Percentiles rank a stretch among this genome's conserved stretches.
These are phyloP conservation scores for Phialophora expanda DNA, from an alignment of 2,329 filamentous ascomycete genomes.

Conservation along the genomic window DNA sequence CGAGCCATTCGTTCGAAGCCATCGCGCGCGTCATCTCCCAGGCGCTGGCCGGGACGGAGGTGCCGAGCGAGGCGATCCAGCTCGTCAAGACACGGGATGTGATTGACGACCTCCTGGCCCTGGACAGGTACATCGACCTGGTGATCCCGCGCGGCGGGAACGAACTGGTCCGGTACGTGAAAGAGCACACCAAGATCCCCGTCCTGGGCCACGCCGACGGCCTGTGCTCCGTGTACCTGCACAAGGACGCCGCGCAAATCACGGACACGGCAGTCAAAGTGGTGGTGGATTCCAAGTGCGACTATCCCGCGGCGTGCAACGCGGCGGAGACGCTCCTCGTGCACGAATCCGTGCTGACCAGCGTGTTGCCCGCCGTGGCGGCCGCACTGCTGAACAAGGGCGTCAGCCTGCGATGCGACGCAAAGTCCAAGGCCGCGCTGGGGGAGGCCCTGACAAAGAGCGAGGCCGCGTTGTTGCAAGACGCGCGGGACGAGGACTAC, in stretches of 20 bases:
- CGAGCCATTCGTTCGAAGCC: conserved; percentile 88
- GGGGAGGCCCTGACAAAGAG: conserved; percentile 52
- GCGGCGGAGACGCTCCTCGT: conserved; percentile 90
- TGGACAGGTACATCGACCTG: conserved; percentile 88
- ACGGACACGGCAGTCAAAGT: conserved; percentile 72
- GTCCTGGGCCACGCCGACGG: conserved; percentile 96
- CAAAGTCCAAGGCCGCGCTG: conserved; percentile 68
- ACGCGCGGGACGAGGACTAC: conserved; percentile 74
- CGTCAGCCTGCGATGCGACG: conserved; percentile 82
- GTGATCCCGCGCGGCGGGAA: conserved; percentile 93
- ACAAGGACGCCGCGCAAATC: conserved; percentile 72
- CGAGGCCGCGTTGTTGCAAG: conserved; percentile 60
- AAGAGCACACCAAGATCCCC: conserved; percentile 88
- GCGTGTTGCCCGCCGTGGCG: conserved; percentile 73
- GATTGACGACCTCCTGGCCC: conserved; percentile 82
- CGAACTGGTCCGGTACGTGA: conserved; percentile 87
- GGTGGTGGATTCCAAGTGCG: conserved; percentile 88
- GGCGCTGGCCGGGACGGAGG: conserved; percentile 72
- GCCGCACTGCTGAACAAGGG: conserved; percentile 74
- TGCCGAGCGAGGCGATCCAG: conserved; percentile 87
- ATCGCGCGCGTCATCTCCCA: conserved; percentile 84
- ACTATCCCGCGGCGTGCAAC: conserved; percentile 96
- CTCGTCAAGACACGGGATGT: conserved; percentile 92
- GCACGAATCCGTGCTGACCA: conserved; percentile 70
- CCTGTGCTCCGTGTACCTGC: conserved; percentile 84